phyloP scores from a whole-genome alignment of 768 basidiomycete species.

The Naganishia onofrii region DNA sequence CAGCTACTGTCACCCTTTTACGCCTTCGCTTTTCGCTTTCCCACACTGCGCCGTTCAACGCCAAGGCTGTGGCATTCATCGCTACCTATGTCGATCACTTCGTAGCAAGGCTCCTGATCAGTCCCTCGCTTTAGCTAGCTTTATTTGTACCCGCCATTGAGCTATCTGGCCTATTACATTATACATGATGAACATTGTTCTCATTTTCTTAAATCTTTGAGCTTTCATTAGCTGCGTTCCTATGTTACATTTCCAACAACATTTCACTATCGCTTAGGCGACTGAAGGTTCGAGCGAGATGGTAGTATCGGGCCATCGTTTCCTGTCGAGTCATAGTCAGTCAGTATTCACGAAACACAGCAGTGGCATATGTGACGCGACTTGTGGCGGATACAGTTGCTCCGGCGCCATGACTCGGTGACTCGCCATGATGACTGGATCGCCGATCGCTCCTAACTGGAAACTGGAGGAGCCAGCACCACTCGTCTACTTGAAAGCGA shows the following conservation, averaged over 20 bases:
- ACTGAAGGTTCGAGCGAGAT: too few species aligned
- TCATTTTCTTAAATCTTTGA: too few species aligned
- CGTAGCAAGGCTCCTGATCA: conserved; percentile 23
- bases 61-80: not conserved
- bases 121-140: conserved; percentile 18
- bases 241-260: too few species aligned
- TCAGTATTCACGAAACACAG: too few species aligned
- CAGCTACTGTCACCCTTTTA: not conserved
- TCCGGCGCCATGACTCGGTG: not conserved
- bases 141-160: not conserved
- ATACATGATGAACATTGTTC: conserved; percentile 26
- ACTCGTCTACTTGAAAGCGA: too few species aligned
- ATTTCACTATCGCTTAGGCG: too few species aligned
- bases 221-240: too few species aligned
- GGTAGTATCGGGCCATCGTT: too few species aligned
- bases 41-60: not conserved
- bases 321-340: too few species aligned
- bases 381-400: not conserved
- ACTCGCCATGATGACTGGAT: conserved; percentile 7
- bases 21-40: conserved; percentile 32
- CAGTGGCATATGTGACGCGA: not conserved
- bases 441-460: conserved; percentile 8
- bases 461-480: not conserved
- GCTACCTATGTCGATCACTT: conserved; percentile 10
- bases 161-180: conserved; percentile 17